These are phyloP conservation scores for Fusarium graminum DNA, from an alignment of 2,329 filamentous ascomycete species.

Conservation along the genomic window DNA sequence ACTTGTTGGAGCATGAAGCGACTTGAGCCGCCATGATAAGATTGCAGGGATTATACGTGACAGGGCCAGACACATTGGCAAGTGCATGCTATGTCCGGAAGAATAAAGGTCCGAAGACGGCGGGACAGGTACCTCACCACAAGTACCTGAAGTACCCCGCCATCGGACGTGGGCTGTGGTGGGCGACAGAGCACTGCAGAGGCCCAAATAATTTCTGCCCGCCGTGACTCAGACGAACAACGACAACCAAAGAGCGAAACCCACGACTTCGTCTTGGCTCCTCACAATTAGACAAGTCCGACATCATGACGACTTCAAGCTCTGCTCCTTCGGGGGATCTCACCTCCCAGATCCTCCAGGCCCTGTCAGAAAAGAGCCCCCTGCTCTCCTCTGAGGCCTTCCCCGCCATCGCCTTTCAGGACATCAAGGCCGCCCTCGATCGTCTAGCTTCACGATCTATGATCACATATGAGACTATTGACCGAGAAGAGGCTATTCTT, in stretches of 20 bases:
- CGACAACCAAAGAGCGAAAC: conserved; percentile 29
- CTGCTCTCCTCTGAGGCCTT: conserved; percentile 78
- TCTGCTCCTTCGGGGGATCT: conserved; percentile 65
- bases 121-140: conserved; percentile 12
- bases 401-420: conserved; percentile 72
- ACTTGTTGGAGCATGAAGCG: conserved; percentile 36
- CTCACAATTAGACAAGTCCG: conserved; percentile 20
- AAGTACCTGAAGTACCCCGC: conserved; percentile 46
- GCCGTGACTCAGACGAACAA: conserved; percentile 47
- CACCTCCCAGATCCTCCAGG: conserved; percentile 73
- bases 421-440: conserved; percentile 89
- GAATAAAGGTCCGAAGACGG: conserved; percentile 31
- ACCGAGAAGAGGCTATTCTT: conserved; percentile 80
- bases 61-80: conserved; percentile 19
- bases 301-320: conserved; percentile 60
- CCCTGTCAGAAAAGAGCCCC: conserved; percentile 72
- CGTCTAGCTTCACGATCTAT: conserved; percentile 86
- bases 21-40: conserved; percentile 45
- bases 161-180: conserved; percentile 38
- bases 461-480: conserved; percentile 86
- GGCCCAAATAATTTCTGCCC: conserved; percentile 47
- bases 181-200: conserved; percentile 35
- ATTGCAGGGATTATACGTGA: conserved; percentile 44
- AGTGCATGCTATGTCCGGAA: conserved; percentile 18
- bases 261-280: conserved; percentile 27